Percentiles rank a stretch among this genome's conserved stretches.
These are phyloP conservation scores for Fusarium chuoi DNA, from an alignment of 2,329 filamentous ascomycete species.

Conservation along the genomic window DNA sequence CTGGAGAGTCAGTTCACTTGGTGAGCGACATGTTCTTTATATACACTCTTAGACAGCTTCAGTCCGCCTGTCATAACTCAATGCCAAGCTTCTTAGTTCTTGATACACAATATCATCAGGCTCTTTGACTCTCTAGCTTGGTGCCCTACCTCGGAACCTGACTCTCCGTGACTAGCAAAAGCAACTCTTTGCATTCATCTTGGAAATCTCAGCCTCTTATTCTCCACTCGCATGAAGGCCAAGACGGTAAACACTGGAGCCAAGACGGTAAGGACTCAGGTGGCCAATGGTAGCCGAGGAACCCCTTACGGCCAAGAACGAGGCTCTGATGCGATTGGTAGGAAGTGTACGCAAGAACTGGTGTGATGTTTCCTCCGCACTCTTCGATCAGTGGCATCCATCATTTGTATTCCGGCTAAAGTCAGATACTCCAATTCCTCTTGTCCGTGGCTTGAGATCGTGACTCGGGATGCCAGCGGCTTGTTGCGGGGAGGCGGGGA, in stretches of 20 bases:
- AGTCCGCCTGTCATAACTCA: not conserved
- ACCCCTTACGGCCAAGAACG: not conserved
- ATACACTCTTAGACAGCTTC: not conserved
- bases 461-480: not conserved
- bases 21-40: not conserved
- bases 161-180: not conserved
- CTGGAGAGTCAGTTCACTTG: not conserved
- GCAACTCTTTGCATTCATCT: not conserved
- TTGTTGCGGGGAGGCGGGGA: not conserved
- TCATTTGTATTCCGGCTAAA: slow-evolving; percentile 8
- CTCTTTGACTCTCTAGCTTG: not conserved
- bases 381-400: not conserved
- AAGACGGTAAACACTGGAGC: slow-evolving; percentile 4
- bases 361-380: not conserved
- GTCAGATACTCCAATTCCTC: not conserved
- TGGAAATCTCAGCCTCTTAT: not conserved
- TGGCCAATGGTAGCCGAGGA: not conserved
- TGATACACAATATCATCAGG: not conserved
- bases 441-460: not conserved
- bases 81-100: not conserved
- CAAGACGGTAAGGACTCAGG: not conserved
- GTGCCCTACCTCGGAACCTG: not conserved
- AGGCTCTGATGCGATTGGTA: slow-evolving; percentile 1
- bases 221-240: not conserved
- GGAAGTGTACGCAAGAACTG: not conserved